Conservation (phyloP, 768 basidiomycete species). For the Mrakia hoshinonis region DNA sequence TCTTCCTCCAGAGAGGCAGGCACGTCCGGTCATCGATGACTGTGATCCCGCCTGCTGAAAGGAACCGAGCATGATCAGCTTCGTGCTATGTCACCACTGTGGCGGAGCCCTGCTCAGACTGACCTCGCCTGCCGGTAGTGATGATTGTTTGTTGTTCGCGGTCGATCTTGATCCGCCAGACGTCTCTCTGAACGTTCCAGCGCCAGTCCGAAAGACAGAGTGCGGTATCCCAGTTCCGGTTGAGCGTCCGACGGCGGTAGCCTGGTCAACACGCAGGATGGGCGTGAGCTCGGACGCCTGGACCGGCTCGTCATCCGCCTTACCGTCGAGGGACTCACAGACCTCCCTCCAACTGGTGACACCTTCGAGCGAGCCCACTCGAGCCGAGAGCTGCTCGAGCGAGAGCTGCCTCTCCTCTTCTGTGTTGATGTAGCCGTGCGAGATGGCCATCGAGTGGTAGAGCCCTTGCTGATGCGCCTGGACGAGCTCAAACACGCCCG, state of each 20-base stretch:
- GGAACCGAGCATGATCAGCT: not conserved
- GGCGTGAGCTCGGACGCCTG: not conserved
- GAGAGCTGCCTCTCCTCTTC: not conserved
- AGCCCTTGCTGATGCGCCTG: not conserved
- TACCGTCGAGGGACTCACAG: not conserved
- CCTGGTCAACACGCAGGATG: not conserved
- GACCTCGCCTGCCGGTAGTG: conserved; percentile 14
- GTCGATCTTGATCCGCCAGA: conserved; percentile 19
- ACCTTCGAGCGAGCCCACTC: not conserved
- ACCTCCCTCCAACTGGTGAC: conserved; percentile 6
- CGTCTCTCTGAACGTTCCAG: conserved; percentile 6
- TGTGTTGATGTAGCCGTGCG: not conserved
- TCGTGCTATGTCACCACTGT: too few species aligned
- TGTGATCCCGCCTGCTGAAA: not conserved
- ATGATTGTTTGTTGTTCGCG: not conserved
- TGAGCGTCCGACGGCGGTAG: not conserved
- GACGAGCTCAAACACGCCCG: conserved; percentile 6
- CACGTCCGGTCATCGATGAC: conserved; percentile 13
- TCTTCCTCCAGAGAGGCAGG: not conserved
- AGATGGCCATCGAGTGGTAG: conserved; percentile 4
- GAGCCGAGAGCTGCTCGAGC: not conserved
- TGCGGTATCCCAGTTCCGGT: not conserved
- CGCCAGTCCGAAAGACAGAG: not conserved
- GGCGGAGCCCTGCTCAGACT: too few species aligned
- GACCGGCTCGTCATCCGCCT: not conserved